Evolutionary conservation across 2,329 filamentous ascomycete genomes (phyloP).

Genomic region (Ploettnerulaceae sp.): DNA sequence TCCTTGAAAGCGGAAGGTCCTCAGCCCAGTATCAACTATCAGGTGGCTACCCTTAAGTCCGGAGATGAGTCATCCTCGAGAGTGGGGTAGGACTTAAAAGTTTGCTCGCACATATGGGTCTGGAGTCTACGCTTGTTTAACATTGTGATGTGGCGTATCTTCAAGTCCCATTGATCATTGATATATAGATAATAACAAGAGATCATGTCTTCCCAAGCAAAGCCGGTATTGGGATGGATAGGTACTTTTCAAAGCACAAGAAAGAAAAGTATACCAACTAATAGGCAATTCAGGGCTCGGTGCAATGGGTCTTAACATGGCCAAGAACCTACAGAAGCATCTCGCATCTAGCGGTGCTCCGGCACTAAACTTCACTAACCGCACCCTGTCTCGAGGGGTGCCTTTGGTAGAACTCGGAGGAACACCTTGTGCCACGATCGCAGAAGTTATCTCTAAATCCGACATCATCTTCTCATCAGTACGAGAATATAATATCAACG

Average conservation of each 20-base stretch:
- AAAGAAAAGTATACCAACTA: not conserved
- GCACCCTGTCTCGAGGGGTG: constrained; percentile 39
- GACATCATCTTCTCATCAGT: constrained; percentile 29
- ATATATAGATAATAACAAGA: too few relatives aligned
- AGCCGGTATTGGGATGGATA: constrained; percentile 3
- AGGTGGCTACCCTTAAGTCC: too few relatives aligned
- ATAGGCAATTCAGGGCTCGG: constrained; percentile 18
- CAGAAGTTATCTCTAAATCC: constrained; percentile 6
- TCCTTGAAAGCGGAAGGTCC: too few relatives aligned
- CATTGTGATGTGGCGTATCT: not conserved
- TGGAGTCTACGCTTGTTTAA: not conserved
- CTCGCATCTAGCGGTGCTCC: constrained; percentile 13
- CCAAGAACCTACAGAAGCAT: constrained; percentile 26
- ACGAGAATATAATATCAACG: not conserved
- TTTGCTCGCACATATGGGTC: not conserved
- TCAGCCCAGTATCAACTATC: too few relatives aligned
- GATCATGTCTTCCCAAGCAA: not conserved
- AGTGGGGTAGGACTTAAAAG: constrained; percentile 1
- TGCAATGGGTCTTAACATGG: constrained; percentile 28
- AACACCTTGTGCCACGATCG: constrained; percentile 35
- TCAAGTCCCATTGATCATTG: too few relatives aligned
- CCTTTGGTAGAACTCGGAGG: constrained; percentile 36
- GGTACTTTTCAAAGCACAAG: not conserved
- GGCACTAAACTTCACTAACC: constrained; percentile 37
- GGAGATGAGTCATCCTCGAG: not conserved